These are phyloP conservation scores for Aphanomyces stellatus DNA, from an alignment of 352 stramenopile species.

Conservation along the genomic window DNA sequence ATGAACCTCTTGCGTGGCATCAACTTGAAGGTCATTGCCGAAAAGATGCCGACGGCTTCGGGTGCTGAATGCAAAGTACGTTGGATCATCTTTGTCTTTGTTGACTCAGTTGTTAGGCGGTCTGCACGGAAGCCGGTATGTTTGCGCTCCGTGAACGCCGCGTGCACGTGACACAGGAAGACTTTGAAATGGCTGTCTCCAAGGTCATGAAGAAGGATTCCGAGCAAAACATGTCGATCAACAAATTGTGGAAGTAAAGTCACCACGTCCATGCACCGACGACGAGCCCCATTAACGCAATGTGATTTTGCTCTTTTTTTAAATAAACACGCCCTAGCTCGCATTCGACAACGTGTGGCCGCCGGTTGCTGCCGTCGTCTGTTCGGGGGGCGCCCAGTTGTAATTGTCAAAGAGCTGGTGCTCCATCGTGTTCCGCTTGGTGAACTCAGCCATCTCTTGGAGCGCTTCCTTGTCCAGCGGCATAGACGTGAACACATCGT, in stretches of 20 bases:
- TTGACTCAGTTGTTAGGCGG: conserved; percentile 58
- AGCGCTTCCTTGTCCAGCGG: conserved; percentile 38
- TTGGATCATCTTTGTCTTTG: background rate
- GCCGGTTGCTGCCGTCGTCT: background rate
- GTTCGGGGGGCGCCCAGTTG: conserved; percentile 50
- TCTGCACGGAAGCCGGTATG: conserved; percentile 99
- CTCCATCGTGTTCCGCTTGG: conserved; percentile 63
- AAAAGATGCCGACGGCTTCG: conserved; percentile 97
- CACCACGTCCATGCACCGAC: background rate
- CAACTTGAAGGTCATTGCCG: conserved; percentile 96
- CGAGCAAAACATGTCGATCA: conserved; percentile 96
- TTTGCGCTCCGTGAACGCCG: conserved; percentile 98
- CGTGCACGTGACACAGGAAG: conserved; percentile 99
- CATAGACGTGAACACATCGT: conserved; percentile 81
- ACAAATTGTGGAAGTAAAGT: conserved; percentile 99
- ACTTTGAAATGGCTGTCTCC: conserved; percentile 99
- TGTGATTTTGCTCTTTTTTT: too few relatives aligned
- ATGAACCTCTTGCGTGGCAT: conserved; percentile 99
- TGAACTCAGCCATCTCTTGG: conserved; percentile 70
- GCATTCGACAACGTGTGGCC: background rate
- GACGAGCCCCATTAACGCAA: too few relatives aligned
- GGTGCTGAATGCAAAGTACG: conserved; percentile 96
- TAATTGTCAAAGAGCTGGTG: conserved; percentile 83
- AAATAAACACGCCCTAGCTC: background rate
- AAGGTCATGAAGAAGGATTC: conserved; percentile 99